These are phyloP conservation scores for Lagenaria siceraria DNA, from an alignment of 306 rosid genomes.

Conservation along the genomic window DNA sequence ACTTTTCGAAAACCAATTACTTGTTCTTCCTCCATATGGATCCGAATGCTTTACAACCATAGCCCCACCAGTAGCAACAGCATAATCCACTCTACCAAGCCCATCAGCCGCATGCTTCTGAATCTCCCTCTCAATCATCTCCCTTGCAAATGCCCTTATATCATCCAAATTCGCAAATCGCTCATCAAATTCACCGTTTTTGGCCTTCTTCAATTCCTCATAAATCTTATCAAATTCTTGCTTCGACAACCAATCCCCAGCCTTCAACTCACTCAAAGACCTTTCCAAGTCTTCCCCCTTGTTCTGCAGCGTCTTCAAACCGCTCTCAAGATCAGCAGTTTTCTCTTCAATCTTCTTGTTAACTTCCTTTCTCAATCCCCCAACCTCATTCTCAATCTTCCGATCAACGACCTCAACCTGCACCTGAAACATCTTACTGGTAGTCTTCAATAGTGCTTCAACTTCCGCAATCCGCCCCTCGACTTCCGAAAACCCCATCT, in stretches of 20 bases:
- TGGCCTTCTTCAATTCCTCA: constrained; percentile 34
- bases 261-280: constrained; percentile 41
- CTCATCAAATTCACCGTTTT: constrained; percentile 19
- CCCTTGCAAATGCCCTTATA: constrained; percentile 58
- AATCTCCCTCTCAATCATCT: constrained; percentile 56
- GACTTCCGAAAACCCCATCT: constrained; percentile 40
- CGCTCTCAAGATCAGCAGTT: constrained; percentile 27
- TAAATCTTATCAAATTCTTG: constrained; percentile 59
- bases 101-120: constrained; percentile 92
- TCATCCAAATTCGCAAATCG: constrained; percentile 50
- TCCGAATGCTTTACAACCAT: constrained; percentile 63
- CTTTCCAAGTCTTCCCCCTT: constrained; percentile 45
- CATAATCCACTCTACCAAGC: constrained; percentile 77
- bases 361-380: constrained; percentile 50
- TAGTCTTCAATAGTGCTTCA: constrained; percentile 48
- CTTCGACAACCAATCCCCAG: constrained; percentile 48
- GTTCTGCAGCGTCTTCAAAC: constrained; percentile 42
- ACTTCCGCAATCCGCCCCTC: constrained; percentile 71
- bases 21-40: constrained; percentile 24
- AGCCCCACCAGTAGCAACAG: constrained; percentile 58
- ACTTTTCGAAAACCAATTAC: constrained; percentile 34
- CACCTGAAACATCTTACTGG: constrained; percentile 56
- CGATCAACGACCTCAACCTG: constrained; percentile 76
- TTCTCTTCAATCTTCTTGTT: constrained; percentile 38
- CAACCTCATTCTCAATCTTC: constrained; percentile 52